Percentiles rank a stretch among this genome's conserved stretches.
These are phyloP conservation scores for Sarcodon sp. DNA, from an alignment of 768 basidiomycete genomes.

Conservation along the genomic window DNA sequence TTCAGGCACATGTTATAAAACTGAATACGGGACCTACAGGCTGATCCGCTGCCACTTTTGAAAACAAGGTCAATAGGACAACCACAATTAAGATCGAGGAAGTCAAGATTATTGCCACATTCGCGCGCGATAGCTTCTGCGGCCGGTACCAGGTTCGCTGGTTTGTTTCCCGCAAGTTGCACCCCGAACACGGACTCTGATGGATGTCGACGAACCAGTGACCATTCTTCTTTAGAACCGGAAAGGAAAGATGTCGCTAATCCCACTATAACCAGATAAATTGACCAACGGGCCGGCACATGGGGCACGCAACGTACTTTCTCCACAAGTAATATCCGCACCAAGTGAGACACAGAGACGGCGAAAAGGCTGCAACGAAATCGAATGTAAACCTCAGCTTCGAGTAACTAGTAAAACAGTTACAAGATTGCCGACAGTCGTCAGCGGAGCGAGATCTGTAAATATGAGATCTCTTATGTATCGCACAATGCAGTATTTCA, in stretches of 20 bases:
- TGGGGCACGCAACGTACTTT: slow-evolving; percentile 39
- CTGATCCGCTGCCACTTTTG: slow-evolving; percentile 81
- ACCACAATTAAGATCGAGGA: slow-evolving; percentile 92
- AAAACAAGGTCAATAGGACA: slow-evolving; percentile 97
- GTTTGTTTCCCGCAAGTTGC: slow-evolving; percentile 86
- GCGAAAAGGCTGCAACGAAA: slow-evolving; percentile 65
- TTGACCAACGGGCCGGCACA: background rate
- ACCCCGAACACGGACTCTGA: slow-evolving; percentile 83
- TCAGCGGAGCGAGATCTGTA: slow-evolving; percentile 65
- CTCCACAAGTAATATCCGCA: slow-evolving; percentile 91
- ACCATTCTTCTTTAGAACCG: slow-evolving; percentile 93
- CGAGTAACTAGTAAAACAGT: slow-evolving; percentile 9
- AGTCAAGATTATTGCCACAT: slow-evolving; percentile 58
- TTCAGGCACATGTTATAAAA: background rate
- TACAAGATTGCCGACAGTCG: slow-evolving; percentile 92
- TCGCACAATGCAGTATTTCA: slow-evolving; percentile 2
- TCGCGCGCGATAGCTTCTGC: slow-evolving; percentile 74
- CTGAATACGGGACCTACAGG: slow-evolving; percentile 39
- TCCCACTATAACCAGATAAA: slow-evolving; percentile 52
- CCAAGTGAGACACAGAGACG: slow-evolving; percentile 78
- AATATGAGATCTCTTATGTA: slow-evolving; percentile 8
- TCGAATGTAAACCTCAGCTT: background rate
- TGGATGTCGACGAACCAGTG: slow-evolving; percentile 78
- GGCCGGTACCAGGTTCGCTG: slow-evolving; percentile 60
- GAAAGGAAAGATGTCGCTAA: slow-evolving; percentile 81